Evolutionary conservation across 108 stramenopile genomes (phyloP), one percentile per base, ranked within the genome.

Genomic region (Hondaea fermentalgiana): DNA sequence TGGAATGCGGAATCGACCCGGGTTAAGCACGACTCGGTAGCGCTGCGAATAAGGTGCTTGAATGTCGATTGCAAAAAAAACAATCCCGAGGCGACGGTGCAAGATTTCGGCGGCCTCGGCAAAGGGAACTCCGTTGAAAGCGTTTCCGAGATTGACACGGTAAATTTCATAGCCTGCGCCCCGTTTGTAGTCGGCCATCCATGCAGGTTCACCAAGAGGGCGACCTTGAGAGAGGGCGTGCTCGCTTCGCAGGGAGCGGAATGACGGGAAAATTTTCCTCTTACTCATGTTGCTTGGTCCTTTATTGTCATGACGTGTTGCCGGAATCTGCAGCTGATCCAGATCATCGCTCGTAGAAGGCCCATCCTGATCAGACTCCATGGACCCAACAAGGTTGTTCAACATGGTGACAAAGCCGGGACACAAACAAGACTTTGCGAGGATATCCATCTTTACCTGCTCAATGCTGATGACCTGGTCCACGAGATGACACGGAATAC

Each of bases 391-490:
- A 4, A 89, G 29, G 60, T 89, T 89, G 49, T 5, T 72, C 23
- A 89, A 44, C 57, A 89, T 58, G 53, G 89, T 83, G 35, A 45
- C 25, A 4, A 87, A 45, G 5, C 89, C 89, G 4, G 89, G 89
- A 25, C 83, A 89, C 55, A 87, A 4, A 25, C 89, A 89, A 1
- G 76, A 49, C 12, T 89, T 89, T 19, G 89, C 72, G 29, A 89
- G 21, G 3, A 89, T 25, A 42, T 60, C 89, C 89, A 89, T 89
- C 6, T 57, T 49, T 0, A 89, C 42, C 57, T 89, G 44, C 58
- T 89, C 43, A 2, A 87, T 21, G 53, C 89, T 72, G 47, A 87
- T 23, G 21, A 89, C 47, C 42, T 45, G 71, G 59, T 89, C 89
- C 19, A 60, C 44, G 17, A 87, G 25, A 19, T 87, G 58, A 53